These are phyloP conservation scores for Pythium inflatum DNA, from an alignment of 352 stramenopile genomes.

Conservation along the genomic window DNA sequence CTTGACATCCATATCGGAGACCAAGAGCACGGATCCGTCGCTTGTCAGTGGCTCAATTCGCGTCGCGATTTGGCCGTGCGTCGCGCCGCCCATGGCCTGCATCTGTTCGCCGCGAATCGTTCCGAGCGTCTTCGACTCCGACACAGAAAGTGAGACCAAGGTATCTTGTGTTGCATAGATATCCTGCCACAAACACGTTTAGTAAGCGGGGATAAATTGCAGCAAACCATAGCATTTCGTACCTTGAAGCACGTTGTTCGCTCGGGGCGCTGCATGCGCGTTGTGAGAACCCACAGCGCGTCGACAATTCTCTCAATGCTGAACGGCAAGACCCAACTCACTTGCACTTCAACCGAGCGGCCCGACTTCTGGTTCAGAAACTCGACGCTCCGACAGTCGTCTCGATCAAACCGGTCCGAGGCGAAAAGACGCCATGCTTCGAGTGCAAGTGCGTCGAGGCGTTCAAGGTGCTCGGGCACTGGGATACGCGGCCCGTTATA, in stretches of 20 bases:
- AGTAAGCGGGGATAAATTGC: not conserved
- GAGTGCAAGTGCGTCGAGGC: not conserved
- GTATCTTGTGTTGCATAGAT: not conserved
- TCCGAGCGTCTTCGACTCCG: not conserved
- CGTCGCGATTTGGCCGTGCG: conserved; percentile 5
- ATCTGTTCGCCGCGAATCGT: not conserved
- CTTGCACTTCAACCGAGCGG: not conserved
- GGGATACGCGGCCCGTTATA: conserved; percentile 6
- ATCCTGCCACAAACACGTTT: not conserved
- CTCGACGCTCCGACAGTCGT: not conserved
- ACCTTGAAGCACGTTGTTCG: conserved; percentile 1
- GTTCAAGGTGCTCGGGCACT: not conserved
- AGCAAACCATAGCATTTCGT: no score
- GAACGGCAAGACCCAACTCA: conserved; percentile 13
- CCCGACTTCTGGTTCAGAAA: not conserved
- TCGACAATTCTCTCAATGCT: not conserved
- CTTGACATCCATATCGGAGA: conserved; percentile 1
- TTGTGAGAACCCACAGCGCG: conserved; percentile 5
- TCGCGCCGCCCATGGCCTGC: not conserved
- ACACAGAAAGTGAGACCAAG: conserved; percentile 3
- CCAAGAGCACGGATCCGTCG: not conserved
- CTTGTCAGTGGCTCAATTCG: not conserved
- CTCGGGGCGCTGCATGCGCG: not conserved
- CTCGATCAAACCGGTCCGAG: not conserved
- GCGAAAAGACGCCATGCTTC: not conserved